Conservation (phyloP, 1,284 basidiomycete species). For the Naganishia albida region DNA sequence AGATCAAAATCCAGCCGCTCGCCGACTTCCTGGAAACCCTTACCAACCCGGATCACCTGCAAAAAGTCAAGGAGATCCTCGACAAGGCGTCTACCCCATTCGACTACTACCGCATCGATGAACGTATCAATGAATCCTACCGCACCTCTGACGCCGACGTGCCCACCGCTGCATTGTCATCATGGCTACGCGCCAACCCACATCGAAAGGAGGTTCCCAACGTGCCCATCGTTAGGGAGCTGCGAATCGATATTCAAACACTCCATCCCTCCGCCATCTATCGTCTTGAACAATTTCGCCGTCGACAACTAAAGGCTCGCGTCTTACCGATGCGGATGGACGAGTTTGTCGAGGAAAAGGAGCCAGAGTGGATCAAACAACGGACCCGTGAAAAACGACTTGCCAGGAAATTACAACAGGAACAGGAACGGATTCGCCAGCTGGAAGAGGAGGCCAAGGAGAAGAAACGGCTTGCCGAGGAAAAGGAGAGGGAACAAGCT, state of each 20-base stretch:
- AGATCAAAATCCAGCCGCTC: constrained; percentile 31
- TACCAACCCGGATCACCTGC: constrained; percentile 9
- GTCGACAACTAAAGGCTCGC: constrained; percentile 10
- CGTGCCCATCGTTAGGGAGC: constrained; percentile 26
- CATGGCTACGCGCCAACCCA: not conserved
- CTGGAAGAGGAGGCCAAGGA: constrained; percentile 13
- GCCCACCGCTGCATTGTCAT: not conserved
- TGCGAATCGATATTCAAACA: constrained; percentile 30
- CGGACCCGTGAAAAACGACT: constrained; percentile 5
- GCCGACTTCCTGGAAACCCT: constrained; percentile 6
- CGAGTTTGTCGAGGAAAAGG: constrained; percentile 27
- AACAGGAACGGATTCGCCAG: constrained; percentile 19
- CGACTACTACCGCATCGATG: constrained; percentile 31
- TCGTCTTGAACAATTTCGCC: constrained; percentile 30
- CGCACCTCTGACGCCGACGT: not conserved
- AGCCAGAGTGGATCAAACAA: constrained; percentile 22
- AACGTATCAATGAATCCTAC: constrained; percentile 26
- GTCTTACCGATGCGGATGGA: constrained; percentile 21
- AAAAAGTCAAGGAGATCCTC: constrained; percentile 29
- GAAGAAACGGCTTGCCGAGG: constrained; percentile 6
- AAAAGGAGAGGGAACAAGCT: constrained; percentile 13
- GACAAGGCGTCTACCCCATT: constrained; percentile 27
- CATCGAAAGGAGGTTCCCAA: not conserved
- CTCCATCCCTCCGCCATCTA: constrained; percentile 33
- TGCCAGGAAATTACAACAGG: constrained; percentile 6